Evolutionary conservation across 441 rosid species (phyloP), one percentile per base, ranked within the genome.

Genomic region (Erysimum pusillum): DNA sequence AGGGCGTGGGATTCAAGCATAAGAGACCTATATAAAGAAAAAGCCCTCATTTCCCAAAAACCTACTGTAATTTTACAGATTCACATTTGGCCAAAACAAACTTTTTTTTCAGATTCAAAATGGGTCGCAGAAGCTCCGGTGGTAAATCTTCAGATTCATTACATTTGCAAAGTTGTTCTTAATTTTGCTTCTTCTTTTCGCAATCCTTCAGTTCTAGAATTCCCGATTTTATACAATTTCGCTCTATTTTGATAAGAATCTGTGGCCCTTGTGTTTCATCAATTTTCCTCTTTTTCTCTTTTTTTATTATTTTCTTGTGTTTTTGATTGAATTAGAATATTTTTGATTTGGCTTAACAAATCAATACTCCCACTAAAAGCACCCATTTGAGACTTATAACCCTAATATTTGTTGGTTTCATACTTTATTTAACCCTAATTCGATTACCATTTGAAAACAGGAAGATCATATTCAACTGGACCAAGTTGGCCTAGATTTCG

Each of bases 81-180:
- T 28, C 31, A 28, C 31, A 28, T 28, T 2, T 3, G 31, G 31
- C 25, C 25, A 2, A 3, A 3, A 3, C n/a, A n/a, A n/a, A n/a
- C n/a, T n/a, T n/a, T n/a, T n/a, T 3, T 22, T 17, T 53, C 56
- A 41, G 17, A 63, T 63, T 32, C 28, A 38, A 17, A 10, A 65
- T 73, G 77, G 64, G 57, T 42, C 64, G 64, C 31, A 35, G 53
- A 25, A 8, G 77, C 9, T 63, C 1, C 8, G 70, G 76, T 63
- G 70, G 54, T 73, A 36, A 17, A 18, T 52, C 35, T 42, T 52
- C 32, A 17, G 15, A 46, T 8, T 71, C 36, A 6, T 34, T 49
- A 4, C 6, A 6, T 11, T 65, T 65, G 44, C 70, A 49, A 64
- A n/a, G 1, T 46, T 15, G 22, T 32, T 65, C 41, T 32, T 46